phyloP scores from a whole-genome alignment of 805 yeast species.

The Kazachstania kunashirensis region DNA sequence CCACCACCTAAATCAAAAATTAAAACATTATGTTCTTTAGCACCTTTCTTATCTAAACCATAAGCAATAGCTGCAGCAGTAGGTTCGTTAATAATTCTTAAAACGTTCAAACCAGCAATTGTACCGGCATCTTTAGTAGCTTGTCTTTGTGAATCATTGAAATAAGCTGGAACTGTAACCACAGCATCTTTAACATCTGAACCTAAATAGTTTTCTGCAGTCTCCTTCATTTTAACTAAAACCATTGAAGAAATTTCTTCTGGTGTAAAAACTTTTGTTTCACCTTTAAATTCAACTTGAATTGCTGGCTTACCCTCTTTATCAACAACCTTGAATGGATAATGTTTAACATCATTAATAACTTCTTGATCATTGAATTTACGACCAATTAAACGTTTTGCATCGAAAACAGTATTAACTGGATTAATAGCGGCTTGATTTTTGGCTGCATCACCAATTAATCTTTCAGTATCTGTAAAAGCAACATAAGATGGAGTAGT shows the following conservation, averaged over 20 bases:
- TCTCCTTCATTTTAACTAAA: constrained; percentile 78
- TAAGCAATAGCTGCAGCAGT: constrained; percentile 97
- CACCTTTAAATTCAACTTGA: constrained; percentile 75
- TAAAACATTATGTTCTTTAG: constrained; percentile 76
- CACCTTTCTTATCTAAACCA: constrained; percentile 73
- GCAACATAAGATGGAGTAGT: constrained; percentile 95
- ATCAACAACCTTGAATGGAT: constrained; percentile 75
- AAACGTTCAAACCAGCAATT: constrained; percentile 90
- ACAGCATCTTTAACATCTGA: constrained; percentile 78
- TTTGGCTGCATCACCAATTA: constrained; percentile 95
- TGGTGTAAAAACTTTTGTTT: constrained; percentile 79
- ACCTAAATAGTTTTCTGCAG: constrained; percentile 84
- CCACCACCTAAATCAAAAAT: constrained; percentile 97
- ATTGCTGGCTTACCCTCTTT: constrained; percentile 72
- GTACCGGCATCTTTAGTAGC: constrained; percentile 97
- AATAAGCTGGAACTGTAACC: constrained; percentile 93
- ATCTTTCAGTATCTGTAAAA: constrained; percentile 84
- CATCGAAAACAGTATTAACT: constrained; percentile 79
- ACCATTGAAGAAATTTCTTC: constrained; percentile 95
- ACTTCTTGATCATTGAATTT: constrained; percentile 74
- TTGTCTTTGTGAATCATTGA: constrained; percentile 96
- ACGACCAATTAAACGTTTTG: constrained; percentile 91
- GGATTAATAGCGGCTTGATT: constrained; percentile 96
- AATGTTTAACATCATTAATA: constrained; percentile 66
- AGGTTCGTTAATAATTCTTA: constrained; percentile 93